Base-by-base conservation (phyloP, 108 stramenopile genomes). In the Nitzschia inconspicua region DNA sequence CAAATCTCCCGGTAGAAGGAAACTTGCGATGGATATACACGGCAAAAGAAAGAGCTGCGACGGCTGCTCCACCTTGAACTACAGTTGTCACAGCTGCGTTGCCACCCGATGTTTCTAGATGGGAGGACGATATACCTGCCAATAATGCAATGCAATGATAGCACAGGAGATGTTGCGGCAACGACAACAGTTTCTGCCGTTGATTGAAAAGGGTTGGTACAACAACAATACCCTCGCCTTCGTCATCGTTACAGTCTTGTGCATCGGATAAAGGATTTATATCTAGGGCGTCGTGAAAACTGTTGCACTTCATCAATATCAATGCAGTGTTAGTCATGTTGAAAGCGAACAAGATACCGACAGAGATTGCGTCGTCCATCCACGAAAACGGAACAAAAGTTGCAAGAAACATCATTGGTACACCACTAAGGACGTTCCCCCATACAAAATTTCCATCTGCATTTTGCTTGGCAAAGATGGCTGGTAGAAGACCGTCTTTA, bases 401-500 rank as follows among this genome's bases (percentile, higher is more conserved):
- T 6, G 95, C 89, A 52, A 95, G 62, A 0, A 92, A 6, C 25
- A 75, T 78, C 89, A 91, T 89, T 37, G 75, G 26, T 20, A 64
- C 74, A 7, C 95, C 93, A 16, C 85, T 65, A 51, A 95, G 59
- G 8, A 88, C 24, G n/a, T 83, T 85, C 11, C 82, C 89, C 53
- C 63, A 77, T 30, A 66, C 41, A 9, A 90, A 61, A 61, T 90
- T 90, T 19, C 91, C 95, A 9, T 77, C 57, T 11, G 36, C 46
- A 60, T 90, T 80, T 13, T 85, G 57, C 37, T 74, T 49, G 0
- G 66, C 71, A 73, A 97, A 93, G 11, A 92, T 62, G 23, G 29
- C 19, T 5, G 96, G 96, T 27, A 95, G 43, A 7, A 97, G 77
- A 22, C 94, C 94, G 70, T 97, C 96, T 26, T 72, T 69, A 22